Conservation (phyloP, 352 stramenopile genomes). For the Globisporangium okanoganense region DNA sequence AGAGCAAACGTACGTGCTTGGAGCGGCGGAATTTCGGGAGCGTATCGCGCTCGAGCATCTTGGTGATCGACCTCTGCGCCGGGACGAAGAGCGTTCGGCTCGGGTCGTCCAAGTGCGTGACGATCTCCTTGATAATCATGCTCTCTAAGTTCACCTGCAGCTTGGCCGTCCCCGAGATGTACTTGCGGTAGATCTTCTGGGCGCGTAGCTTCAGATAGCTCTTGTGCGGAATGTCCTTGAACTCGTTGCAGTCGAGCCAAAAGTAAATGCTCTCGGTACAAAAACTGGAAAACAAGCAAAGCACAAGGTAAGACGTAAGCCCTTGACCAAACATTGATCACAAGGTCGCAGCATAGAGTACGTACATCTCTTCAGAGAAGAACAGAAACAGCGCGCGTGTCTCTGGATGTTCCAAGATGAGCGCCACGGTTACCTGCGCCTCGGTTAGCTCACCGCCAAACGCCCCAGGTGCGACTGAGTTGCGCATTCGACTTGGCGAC, state of each 20-base stretch:
- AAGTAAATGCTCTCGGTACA: slow-evolving; percentile 84
- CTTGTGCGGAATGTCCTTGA: slow-evolving; percentile 69
- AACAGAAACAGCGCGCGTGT: slow-evolving; percentile 64
- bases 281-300: slow-evolving; percentile 31
- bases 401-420: slow-evolving; percentile 62
- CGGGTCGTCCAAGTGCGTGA: slow-evolving; percentile 50
- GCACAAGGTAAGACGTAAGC: background rate
- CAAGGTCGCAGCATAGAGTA: slow-evolving; percentile 7
- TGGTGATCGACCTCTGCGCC: slow-evolving; percentile 62
- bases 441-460: slow-evolving; percentile 23
- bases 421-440: slow-evolving; percentile 39
- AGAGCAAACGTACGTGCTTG: slow-evolving; percentile 47
- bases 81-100: slow-evolving; percentile 53
- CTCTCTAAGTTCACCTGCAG: slow-evolving; percentile 74
- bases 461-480: background rate
- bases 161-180: slow-evolving; percentile 59
- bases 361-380: slow-evolving; percentile 79
- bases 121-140: slow-evolving; percentile 48
- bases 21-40: slow-evolving; percentile 68
- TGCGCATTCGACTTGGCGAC: background rate
- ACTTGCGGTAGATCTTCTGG: slow-evolving; percentile 80
- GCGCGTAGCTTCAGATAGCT: slow-evolving; percentile 72
- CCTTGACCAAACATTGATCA: background rate
- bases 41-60: slow-evolving; percentile 74
- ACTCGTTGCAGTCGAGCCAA: slow-evolving; percentile 82